Evolutionary conservation across 1,139 yeast genomes (phyloP), one percentile per base, ranked within the genome.

Genomic region (Yamadazyma mexicana): DNA sequence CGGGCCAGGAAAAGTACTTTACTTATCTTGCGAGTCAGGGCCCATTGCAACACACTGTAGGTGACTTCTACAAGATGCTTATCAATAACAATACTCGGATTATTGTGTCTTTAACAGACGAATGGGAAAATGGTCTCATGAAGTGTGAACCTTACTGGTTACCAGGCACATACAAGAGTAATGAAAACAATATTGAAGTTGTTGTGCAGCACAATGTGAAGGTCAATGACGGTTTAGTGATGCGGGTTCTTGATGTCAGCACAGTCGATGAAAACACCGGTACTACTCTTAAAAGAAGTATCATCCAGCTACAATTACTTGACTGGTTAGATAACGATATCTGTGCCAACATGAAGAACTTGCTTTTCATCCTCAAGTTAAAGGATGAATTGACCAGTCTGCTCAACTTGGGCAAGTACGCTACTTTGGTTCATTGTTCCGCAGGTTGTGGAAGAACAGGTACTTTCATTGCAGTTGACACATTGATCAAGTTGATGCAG

Each of bases 391-490:
- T 75, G 14, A 49, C 63, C 40, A 38, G 54, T 11, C 35, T 43
- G 4, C 42, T 57, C 4, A 23, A 49, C 5, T 36, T 42, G 2
- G 35, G 31, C 4, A 52, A 49, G 14, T 57, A 53, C 40, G 83
- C 86, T 1, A 64, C 83, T 1, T 61, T 86, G 22, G 87, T 87
- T 8, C 96, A 88, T 59, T 87, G 96, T 58, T 82, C 91, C 4
- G 96, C 96, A 0, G 96, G 96, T 0, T 87, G 96, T 61, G 96
- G 96, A 2, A 75, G 96, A 49, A 87, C 96, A 0, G 96, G 96
- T 2, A 87, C 91, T 0, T 84, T 87, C 48, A 83, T 89, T 43
- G 75, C 94, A 0, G 72, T 86, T 28, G 96, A 87, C 59, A 69
- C 84, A 12, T 66, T 85, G 18, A 55, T 83, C 27, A 79, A 76